phyloP scores from a whole-genome alignment of 768 basidiomycete species.

The Boletus coccyginus region DNA sequence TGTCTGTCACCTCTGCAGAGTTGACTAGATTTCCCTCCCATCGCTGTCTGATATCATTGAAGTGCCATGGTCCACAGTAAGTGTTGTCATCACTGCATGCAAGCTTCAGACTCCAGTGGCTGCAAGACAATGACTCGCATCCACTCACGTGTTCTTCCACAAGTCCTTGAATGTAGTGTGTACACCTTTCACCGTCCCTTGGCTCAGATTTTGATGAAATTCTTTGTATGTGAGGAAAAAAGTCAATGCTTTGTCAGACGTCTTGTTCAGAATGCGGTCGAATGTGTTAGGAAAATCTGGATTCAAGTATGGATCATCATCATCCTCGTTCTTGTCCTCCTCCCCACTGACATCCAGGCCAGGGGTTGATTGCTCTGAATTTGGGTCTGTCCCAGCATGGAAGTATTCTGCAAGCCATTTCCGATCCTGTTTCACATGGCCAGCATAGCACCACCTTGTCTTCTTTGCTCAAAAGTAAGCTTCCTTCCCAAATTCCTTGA shows the following conservation, averaged over 20 bases:
- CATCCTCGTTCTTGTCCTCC: no score
- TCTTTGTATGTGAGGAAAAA: background rate
- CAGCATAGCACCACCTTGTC: background rate
- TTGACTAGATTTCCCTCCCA: background rate
- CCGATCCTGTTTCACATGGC: background rate
- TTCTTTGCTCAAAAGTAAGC: conserved; percentile 3
- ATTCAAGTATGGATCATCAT: background rate
- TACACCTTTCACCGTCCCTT: background rate
- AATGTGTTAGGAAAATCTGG: background rate
- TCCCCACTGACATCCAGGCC: no score
- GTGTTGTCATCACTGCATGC: background rate
- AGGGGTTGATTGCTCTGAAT: no score
- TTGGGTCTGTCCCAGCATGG: no score
- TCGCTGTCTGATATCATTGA: background rate
- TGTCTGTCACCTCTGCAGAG: background rate
- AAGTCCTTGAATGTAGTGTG: conserved; percentile 1
- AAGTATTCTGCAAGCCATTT: no score
- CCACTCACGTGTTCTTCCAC: background rate
- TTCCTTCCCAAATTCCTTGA: background rate
- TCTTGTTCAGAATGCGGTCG: background rate
- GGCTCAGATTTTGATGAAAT: background rate
- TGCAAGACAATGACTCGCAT: background rate
- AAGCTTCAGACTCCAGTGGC: no score
- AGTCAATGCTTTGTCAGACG: background rate
- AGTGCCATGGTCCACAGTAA: background rate